Base-by-base conservation (phyloP, 176 grass and related monocot genomes). In the Bromus sterilis region DNA sequence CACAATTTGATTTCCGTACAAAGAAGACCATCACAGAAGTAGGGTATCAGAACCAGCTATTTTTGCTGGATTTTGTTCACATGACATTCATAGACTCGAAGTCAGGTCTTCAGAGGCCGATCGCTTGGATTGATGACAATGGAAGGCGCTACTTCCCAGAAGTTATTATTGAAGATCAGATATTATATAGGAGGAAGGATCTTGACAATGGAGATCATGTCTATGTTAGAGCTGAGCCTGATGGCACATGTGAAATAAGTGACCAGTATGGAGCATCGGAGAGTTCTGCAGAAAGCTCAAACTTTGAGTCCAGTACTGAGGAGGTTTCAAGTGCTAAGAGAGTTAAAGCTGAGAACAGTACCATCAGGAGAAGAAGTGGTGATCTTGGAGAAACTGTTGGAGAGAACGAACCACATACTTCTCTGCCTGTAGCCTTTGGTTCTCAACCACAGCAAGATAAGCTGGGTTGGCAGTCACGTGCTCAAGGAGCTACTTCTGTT, bases 121-220 rank as follows among this genome's bases (percentile, higher is more conserved):
- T 99, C 64, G 96, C 89, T 78, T 99, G 96, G 96, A 89, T 95
- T 79, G 96, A 95, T 86, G 87, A 84, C 32, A 81, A 84, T 75
- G 91, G 73, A 59, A 95, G 89, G 80, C 61, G 42, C 7, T 99
- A 86, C 78, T 90, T 95, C 72, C 96, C 96, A 3, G 97, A 91
- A 81, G 84, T 79, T 42, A 72, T 81, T 72, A 6, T 72, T 65
- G 84, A 89, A 82, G 68, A 75, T 78, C 71, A 76, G 57, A 20
- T 78, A 29, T 76, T 78, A 83, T 81, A 89, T 57, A 76, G 48
- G 76, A 91, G 80, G 74, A 49, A 89, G 39, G 68, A 85, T 70
- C 9, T 68, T 51, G 60, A 57, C 62, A 80, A 85, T 2, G 78
- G 75, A 62, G 80, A 68, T 34, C 69, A 68, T 33, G 80, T 60